phyloP scores from a whole-genome alignment of 2,329 filamentous ascomycete species.

The Lasiodiplodia citricola region DNA sequence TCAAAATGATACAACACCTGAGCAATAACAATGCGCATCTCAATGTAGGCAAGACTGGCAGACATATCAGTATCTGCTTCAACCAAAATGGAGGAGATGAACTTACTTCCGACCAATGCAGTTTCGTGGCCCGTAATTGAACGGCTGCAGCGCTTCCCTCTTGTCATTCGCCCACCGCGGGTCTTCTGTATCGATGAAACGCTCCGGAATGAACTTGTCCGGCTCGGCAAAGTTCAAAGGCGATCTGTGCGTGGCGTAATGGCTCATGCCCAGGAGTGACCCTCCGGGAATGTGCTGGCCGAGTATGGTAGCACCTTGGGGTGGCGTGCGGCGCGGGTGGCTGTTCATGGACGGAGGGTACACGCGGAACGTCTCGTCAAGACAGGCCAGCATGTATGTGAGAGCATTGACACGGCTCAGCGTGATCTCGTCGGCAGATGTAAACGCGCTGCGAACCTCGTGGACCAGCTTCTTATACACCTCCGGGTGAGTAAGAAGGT shows the following conservation, averaged over 20 bases:
- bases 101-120: constrained; percentile 38
- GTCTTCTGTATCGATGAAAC: constrained; percentile 41
- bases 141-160: constrained; percentile 47
- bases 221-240: constrained; percentile 35
- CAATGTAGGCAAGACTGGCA: constrained; percentile 26
- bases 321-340: constrained; percentile 41
- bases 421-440: neutral
- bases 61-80: too few relatives aligned
- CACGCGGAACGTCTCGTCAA: constrained; percentile 49
- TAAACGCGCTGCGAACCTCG: constrained; percentile 11
- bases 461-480: neutral
- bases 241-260: constrained; percentile 36
- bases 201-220: constrained; percentile 45
- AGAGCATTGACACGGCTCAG: neutral
- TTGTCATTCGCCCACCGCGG: constrained; percentile 35
- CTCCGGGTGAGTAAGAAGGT: constrained; percentile 34
- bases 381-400: constrained; percentile 29
- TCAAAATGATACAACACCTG: constrained; percentile 2
- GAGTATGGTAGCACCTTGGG: constrained; percentile 43
- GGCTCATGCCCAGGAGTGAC: constrained; percentile 32
- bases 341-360: constrained; percentile 48
- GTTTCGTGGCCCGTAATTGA: constrained; percentile 50
- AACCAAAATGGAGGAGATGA: too few relatives aligned
- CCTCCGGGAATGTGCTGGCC: constrained; percentile 43
- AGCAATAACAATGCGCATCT: neutral